These are phyloP conservation scores for Kazachstania sp. DNA, from an alignment of 1,139 yeast species.

Conservation along the genomic window DNA sequence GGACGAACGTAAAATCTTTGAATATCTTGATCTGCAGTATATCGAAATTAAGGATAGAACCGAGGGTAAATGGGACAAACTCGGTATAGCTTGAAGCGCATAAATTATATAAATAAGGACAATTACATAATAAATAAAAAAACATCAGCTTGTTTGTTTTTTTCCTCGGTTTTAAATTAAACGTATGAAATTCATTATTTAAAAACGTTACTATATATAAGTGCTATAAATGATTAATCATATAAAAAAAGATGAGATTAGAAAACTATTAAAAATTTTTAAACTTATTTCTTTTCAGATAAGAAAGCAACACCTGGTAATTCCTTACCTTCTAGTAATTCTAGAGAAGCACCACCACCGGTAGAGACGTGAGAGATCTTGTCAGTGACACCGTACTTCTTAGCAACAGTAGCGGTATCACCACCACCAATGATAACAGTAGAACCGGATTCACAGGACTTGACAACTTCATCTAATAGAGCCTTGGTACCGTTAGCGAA, in stretches of 20 bases:
- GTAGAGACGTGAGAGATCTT: slow-evolving; percentile 95
- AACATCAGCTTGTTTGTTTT: no score
- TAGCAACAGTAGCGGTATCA: slow-evolving; percentile 98
- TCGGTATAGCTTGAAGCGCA: background rate
- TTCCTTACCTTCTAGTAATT: slow-evolving; percentile 17
- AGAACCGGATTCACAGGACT: slow-evolving; percentile 78
- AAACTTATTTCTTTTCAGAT: slow-evolving; percentile 13
- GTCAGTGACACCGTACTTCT: slow-evolving; percentile 91
- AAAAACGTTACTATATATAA: slow-evolving; percentile 4
- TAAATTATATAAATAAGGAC: background rate
- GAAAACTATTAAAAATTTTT: background rate
- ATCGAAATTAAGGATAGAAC: slow-evolving; percentile 39
- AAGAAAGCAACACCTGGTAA: slow-evolving; percentile 18
- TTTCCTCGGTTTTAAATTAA: background rate
- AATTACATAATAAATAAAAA: background rate
- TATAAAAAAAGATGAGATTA: background rate
- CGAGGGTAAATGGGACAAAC: slow-evolving; percentile 10
- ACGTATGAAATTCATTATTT: background rate
- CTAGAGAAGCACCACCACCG: slow-evolving; percentile 94
- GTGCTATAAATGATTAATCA: background rate
- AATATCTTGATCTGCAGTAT: slow-evolving; percentile 39
- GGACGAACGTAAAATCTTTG: slow-evolving; percentile 43
- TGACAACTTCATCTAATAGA: slow-evolving; percentile 76
- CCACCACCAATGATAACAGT: slow-evolving; percentile 98
- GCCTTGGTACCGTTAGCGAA: slow-evolving; percentile 87